Percentiles rank a stretch among this genome's conserved stretches.
These are phyloP conservation scores for Cystofilobasidium macerans DNA, from an alignment of 768 basidiomycete genomes.

Conservation along the genomic window DNA sequence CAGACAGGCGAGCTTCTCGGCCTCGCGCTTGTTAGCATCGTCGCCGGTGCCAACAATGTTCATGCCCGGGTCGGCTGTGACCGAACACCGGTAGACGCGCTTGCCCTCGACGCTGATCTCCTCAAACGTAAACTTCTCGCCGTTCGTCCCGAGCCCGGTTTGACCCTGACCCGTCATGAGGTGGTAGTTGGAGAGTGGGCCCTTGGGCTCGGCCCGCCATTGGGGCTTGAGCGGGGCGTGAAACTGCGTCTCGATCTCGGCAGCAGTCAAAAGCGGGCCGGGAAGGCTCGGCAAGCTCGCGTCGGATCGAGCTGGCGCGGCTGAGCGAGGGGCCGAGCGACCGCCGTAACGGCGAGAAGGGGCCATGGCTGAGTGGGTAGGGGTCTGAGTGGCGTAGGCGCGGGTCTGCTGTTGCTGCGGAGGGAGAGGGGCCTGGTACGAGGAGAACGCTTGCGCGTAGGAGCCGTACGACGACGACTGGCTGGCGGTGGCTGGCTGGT, in stretches of 20 bases:
- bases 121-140: constrained; percentile 34
- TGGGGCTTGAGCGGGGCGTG: constrained; percentile 31
- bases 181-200: constrained; percentile 45
- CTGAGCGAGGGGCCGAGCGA: not conserved
- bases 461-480: not conserved
- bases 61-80: constrained; percentile 31
- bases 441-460: not conserved
- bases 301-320: not conserved
- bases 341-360: constrained; percentile 4
- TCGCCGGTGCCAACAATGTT: constrained; percentile 55
- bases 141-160: constrained; percentile 28
- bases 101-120: constrained; percentile 36
- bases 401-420: not conserved
- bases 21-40: constrained; percentile 48
- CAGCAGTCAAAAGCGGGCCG: not conserved
- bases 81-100: constrained; percentile 40
- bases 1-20: constrained; percentile 64
- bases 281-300: not conserved
- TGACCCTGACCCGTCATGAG: constrained; percentile 29
- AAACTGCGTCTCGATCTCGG: not conserved
- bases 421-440: not conserved
- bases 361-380: constrained; percentile 8
- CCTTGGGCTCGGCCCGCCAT: constrained; percentile 46
- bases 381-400: not conserved
- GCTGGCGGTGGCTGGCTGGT: not conserved